These are phyloP conservation scores for Pseudonectria foliicola DNA, from an alignment of 2,329 filamentous ascomycete genomes.

Conservation along the genomic window DNA sequence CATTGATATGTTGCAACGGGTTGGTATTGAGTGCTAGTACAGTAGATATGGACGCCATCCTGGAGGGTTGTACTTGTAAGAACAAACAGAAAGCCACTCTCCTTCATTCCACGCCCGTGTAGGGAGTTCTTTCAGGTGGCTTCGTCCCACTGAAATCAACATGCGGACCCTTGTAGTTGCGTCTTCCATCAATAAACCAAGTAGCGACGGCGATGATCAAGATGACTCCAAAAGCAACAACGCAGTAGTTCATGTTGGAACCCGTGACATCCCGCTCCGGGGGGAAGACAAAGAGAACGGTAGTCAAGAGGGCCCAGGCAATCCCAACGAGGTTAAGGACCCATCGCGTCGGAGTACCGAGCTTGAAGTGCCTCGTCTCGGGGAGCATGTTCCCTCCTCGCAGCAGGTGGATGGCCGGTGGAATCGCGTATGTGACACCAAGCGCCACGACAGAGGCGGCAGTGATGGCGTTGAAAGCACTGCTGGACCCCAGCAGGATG, in stretches of 20 bases:
- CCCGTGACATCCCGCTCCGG: constrained; percentile 56
- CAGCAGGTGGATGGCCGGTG: constrained; percentile 61
- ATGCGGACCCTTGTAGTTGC: constrained; percentile 35
- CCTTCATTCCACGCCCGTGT: no score
- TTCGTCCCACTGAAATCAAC: constrained; percentile 11
- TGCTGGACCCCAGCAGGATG: constrained; percentile 60
- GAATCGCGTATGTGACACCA: constrained; percentile 68
- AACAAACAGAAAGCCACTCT: no score
- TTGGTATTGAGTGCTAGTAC: no score
- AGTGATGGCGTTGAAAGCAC: constrained; percentile 67
- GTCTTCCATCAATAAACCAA: constrained; percentile 44
- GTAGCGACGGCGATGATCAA: constrained; percentile 35
- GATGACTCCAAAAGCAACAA: constrained; percentile 42
- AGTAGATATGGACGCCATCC: no score
- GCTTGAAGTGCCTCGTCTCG: constrained; percentile 32
- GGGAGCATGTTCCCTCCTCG: constrained; percentile 61
- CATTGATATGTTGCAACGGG: no score
- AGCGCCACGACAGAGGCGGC: constrained; percentile 67
- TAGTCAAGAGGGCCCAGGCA: constrained; percentile 61
- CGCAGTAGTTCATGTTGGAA: constrained; percentile 59
- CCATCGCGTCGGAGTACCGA: constrained; percentile 31
- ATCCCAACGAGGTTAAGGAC: constrained; percentile 42
- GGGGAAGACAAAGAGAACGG: constrained; percentile 68
- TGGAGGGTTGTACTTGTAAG: no score
- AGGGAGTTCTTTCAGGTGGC: no score